A percentile compares a stretch with the other conserved stretches of the same genome.
Evolutionary conservation across 805 yeast species (phyloP).

Genomic region (Saccharomyces eubayanus): DNA sequence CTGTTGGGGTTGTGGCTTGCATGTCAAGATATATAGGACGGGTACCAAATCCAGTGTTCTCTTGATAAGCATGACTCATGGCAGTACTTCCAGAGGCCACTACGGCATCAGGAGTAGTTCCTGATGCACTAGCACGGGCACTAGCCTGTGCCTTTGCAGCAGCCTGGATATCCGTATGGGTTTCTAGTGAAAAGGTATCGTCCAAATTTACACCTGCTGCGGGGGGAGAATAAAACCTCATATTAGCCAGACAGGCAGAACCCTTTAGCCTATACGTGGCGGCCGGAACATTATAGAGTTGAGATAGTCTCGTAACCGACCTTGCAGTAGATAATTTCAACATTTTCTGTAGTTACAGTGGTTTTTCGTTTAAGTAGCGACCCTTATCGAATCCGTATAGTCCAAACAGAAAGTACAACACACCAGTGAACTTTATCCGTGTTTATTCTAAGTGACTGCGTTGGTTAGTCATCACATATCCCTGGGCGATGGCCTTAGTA

Average conservation of each 20-base stretch:
- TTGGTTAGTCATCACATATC: neutral
- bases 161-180: constrained; percentile 29
- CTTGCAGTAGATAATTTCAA: constrained; percentile 3
- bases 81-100: constrained; percentile 25
- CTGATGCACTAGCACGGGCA: constrained; percentile 14
- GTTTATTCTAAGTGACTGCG: neutral
- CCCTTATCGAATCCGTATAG: neutral
- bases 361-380: neutral
- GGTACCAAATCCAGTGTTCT: constrained; percentile 45
- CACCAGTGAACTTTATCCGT: neutral
- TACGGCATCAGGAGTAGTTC: constrained; percentile 11
- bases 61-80: constrained; percentile 33
- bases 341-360: constrained; percentile 1
- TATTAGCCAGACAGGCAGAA: neutral
- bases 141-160: constrained; percentile 27
- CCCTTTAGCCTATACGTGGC: neutral
- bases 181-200: constrained; percentile 24
- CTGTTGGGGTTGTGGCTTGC: constrained; percentile 98
- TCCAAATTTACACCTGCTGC: constrained; percentile 22
- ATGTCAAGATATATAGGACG: constrained; percentile 94
- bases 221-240: constrained; percentile 11
- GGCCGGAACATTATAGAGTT: neutral
- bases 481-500: neutral
- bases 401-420: neutral
- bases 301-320: constrained; percentile 2